Evolutionary conservation across 768 basidiomycete genomes (phyloP).

Genomic region (Suillus paluster): DNA sequence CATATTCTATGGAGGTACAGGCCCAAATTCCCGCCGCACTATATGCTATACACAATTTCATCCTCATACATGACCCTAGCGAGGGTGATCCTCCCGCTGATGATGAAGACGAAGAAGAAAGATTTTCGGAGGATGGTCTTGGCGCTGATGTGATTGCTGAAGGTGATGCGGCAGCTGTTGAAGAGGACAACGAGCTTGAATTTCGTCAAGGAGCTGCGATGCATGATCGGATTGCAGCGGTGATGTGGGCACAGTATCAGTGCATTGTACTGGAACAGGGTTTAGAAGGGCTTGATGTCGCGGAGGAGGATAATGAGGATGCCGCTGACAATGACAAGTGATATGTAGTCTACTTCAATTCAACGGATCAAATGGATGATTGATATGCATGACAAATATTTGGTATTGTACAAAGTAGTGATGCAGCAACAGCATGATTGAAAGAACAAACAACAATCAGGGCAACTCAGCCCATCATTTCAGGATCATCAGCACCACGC

Average conservation of each 20-base stretch:
- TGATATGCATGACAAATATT: too few relatives aligned
- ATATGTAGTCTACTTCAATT: background rate
- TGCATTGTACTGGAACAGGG: background rate
- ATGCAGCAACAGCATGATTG: background rate
- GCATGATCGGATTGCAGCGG: background rate
- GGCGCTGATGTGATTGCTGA: background rate
- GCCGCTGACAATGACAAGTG: background rate
- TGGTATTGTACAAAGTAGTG: too few relatives aligned
- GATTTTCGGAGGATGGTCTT: background rate
- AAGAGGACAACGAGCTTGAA: background rate
- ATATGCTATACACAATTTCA: conserved; percentile 30
- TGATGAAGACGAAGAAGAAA: background rate
- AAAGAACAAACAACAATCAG: too few relatives aligned
- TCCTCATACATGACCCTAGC: conserved; percentile 15
- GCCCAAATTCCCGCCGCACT: conserved; percentile 24
- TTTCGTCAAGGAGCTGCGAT: background rate
- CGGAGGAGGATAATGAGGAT: background rate
- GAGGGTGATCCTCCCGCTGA: background rate
- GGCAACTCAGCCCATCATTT: background rate
- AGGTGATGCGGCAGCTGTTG: background rate
- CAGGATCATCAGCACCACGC: background rate
- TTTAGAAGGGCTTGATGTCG: background rate
- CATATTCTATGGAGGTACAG: conserved; percentile 19
- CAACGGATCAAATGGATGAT: background rate
- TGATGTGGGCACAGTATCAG: background rate